These are phyloP conservation scores for Cercospora beticola DNA, from an alignment of 2,329 filamentous ascomycete genomes.

Conservation along the genomic window DNA sequence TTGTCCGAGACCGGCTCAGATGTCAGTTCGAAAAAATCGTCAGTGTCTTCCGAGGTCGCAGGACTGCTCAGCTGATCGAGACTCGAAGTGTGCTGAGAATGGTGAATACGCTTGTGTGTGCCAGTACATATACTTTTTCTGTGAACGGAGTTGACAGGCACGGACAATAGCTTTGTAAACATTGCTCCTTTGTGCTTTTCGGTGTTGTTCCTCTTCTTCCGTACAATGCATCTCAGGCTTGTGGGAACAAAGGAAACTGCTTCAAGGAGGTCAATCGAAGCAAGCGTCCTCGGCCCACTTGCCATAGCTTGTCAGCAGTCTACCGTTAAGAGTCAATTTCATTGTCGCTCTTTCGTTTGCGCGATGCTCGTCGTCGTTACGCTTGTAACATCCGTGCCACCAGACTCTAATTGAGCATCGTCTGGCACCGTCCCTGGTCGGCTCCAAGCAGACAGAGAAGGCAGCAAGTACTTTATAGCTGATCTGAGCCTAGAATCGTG, in stretches of 20 bases:
- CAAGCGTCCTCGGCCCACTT: neutral
- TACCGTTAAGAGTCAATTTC: neutral
- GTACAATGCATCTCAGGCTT: neutral
- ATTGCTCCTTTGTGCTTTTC: neutral
- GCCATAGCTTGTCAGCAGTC: neutral
- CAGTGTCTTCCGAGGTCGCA: neutral
- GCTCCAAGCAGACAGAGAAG: neutral
- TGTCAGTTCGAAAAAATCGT: neutral
- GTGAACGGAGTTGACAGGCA: neutral
- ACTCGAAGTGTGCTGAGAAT: neutral
- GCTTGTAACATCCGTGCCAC: neutral
- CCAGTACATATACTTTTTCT: neutral
- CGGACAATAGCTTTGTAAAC: neutral
- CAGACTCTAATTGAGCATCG: neutral
- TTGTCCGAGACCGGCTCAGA: neutral
- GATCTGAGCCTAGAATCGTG: neutral
- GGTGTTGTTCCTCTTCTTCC: neutral
- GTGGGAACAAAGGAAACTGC: neutral
- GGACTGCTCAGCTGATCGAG: neutral
- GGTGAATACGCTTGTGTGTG: neutral
- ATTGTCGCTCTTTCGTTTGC: neutral
- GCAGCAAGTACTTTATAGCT: neutral
- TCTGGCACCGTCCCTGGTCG: neutral
- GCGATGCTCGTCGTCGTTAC: neutral
- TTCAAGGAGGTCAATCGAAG: neutral